Percentiles rank a stretch among this genome's conserved stretches.
Conservation (phyloP, 495 filamentous ascomycete species). For the Daldinia decipiens region DNA sequence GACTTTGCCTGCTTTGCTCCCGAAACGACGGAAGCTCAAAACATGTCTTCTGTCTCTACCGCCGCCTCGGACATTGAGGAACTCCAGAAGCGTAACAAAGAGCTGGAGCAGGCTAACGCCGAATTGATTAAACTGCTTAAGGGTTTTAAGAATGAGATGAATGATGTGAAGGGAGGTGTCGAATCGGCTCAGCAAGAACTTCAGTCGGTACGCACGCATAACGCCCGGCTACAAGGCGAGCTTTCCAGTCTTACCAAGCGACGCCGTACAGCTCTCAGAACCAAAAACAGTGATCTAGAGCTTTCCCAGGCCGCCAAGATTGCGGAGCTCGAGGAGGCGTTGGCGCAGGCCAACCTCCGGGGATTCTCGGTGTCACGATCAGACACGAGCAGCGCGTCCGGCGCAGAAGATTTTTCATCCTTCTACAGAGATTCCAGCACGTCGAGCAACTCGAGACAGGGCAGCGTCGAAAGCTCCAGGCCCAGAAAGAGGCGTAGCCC, state of each 20-base stretch:
- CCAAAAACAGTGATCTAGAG: not conserved
- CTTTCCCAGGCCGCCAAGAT: not conserved
- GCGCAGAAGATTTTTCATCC: not conserved
- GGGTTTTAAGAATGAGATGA: not conserved
- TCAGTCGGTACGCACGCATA: too few relatives aligned
- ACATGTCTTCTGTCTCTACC: too few relatives aligned
- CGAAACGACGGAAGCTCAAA: not conserved
- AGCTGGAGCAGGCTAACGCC: not conserved
- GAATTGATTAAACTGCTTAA: not conserved
- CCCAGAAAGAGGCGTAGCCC: not conserved
- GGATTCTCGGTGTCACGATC: not conserved
- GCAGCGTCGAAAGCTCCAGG: not conserved
- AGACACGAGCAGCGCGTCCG: not conserved
- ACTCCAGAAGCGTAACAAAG: not conserved
- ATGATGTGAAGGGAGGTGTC: not conserved
- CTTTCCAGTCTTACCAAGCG: not conserved
- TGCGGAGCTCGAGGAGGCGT: not conserved
- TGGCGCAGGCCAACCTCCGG: not conserved
- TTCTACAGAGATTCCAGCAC: not conserved
- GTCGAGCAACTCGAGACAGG: not conserved
- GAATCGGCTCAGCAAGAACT: not conserved
- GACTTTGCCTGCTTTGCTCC: not conserved
- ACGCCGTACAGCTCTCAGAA: not conserved
- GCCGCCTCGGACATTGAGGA: not conserved
- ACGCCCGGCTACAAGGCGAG: conserved; percentile 8